phyloP scores from a whole-genome alignment of 306 rosid species.

The Adenanthera pavonina region DNA sequence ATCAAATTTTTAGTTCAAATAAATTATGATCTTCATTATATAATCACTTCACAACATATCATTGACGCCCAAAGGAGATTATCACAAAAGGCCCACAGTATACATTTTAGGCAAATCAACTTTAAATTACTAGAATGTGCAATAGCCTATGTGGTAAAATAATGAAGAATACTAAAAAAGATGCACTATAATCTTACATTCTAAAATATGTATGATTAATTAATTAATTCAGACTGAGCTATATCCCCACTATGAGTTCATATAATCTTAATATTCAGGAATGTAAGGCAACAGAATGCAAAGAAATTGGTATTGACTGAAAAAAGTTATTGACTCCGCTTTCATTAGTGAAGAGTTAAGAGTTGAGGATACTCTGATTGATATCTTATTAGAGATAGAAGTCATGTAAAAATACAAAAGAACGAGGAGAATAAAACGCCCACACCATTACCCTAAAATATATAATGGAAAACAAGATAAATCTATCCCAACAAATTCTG shows the following conservation, averaged over 20 bases:
- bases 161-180: background rate
- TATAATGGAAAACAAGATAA: too few relatives aligned
- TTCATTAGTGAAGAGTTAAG: background rate
- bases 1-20: background rate
- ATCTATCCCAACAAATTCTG: too few relatives aligned
- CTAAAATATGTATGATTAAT: slow-evolving; percentile 4
- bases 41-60: slow-evolving; percentile 13
- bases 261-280: background rate
- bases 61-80: background rate
- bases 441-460: too few relatives aligned
- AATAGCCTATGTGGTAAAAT: background rate
- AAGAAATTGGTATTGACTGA: slow-evolving; percentile 2
- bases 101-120: slow-evolving; percentile 21
- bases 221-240: slow-evolving; percentile 3
- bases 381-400: too few relatives aligned
- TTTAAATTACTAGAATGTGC: slow-evolving; percentile 5
- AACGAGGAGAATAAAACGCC: too few relatives aligned
- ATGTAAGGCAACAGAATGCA: background rate
- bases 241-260: background rate
- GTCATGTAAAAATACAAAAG: too few relatives aligned
- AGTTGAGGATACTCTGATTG: too few relatives aligned
- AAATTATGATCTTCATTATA: slow-evolving; percentile 8
- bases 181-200: slow-evolving; percentile 2
- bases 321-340: slow-evolving; percentile 8
- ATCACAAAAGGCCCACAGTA: background rate